Percentiles rank a stretch among this genome's conserved stretches.
These are phyloP conservation scores for Talaromyces sp. DNA, from an alignment of 2,329 filamentous ascomycete genomes.

Conservation along the genomic window DNA sequence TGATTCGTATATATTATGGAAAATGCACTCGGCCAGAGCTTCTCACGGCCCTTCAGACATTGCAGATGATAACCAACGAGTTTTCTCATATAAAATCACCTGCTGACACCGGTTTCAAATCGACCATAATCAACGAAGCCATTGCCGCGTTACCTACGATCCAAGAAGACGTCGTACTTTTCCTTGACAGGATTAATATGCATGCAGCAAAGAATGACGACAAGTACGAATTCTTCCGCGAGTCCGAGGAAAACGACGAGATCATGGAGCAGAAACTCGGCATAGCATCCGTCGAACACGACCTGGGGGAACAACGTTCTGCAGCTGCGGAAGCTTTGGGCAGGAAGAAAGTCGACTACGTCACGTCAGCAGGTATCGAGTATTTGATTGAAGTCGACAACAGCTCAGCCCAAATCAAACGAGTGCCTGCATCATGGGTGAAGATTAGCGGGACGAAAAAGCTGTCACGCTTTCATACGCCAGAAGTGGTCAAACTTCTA, in stretches of 20 bases:
- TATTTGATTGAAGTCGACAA: conserved; percentile 92
- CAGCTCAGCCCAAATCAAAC: conserved; percentile 63
- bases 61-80: conserved; percentile 75
- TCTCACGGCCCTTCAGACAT: conserved; percentile 74
- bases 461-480: conserved; percentile 87
- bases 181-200: conserved; percentile 80
- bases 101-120: conserved; percentile 67
- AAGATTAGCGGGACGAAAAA: conserved; percentile 96
- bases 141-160: conserved; percentile 74
- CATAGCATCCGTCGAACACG: conserved; percentile 87
- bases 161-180: conserved; percentile 64
- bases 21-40: conserved; percentile 87
- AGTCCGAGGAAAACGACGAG: conserved; percentile 79
- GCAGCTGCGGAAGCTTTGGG: conserved; percentile 68
- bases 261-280: conserved; percentile 86
- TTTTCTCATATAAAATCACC: conserved; percentile 65
- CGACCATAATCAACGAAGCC: conserved; percentile 64
- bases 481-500: conserved; percentile 77
- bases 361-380: conserved; percentile 84
- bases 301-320: conserved; percentile 71
- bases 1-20: conserved; percentile 95
- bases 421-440: conserved; percentile 87
- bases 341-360: conserved; percentile 70
- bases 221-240: conserved; percentile 90
- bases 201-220: conserved; percentile 80